Base-by-base conservation (phyloP, 1,284 basidiomycete genomes). In the Cryptococcus deneoformans region DNA sequence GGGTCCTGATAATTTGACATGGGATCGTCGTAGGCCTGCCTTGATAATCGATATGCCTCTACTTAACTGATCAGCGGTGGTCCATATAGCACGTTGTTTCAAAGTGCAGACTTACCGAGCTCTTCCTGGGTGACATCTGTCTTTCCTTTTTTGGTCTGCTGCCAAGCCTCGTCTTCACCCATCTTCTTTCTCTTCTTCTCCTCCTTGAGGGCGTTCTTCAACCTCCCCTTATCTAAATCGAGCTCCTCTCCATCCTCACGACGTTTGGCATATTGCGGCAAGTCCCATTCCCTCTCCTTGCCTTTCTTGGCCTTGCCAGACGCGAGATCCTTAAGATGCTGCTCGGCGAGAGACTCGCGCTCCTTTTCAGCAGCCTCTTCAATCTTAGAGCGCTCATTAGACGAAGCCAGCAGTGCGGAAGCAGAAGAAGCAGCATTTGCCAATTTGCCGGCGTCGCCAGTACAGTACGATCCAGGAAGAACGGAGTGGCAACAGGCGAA, bases 401-500 rank as follows among this genome's bases (percentile, higher is more conserved):
- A 16, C 76, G 80, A 34, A 78, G 75, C 57, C 6, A 93, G 83
- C 40, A 93, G 81, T 29, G 83, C 81, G 63, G 85, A 82, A 1
- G 88, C 87, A 61, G 81, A 86, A 1, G 88, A 88, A 14, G 87
- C 86, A 39, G 84, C 69, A 6, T 84, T 79, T 6, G 94, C 94
- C 59, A 86, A 84, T 61, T 90, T 96, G 57, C 91, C 94, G 8
- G 88, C 92, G 72, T 85, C 75, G 1, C 94, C 94, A 36, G 94
- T 88, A 75, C 95, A 99, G 75, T 99, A 99, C 8, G 92, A 94
- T 49, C 90, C 82, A 69, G 92, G 88, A 48, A 94, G 60, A 57
- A 72, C 82, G 9, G 91, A 93, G 73, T 96, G 93, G 73, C 96
- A 99, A 78, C 96, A 99, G 36, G 84, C 87, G 76, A 89, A 99